Conservation (phyloP, 495 filamentous ascomycete genomes). For the Chaetomium fimeti region DNA sequence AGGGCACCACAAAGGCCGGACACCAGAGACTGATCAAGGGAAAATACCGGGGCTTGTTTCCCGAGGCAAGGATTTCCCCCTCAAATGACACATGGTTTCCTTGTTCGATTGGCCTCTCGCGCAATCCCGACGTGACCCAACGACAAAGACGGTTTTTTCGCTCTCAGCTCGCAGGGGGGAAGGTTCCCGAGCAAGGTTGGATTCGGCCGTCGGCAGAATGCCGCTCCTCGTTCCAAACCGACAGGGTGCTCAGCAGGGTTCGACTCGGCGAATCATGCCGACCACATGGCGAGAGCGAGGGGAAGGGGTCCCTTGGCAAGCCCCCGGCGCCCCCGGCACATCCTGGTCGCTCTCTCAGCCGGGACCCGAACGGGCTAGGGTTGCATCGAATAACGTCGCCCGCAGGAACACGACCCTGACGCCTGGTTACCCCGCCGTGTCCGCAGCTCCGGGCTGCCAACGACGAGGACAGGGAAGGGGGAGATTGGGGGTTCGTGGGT, state of each 20-base stretch:
- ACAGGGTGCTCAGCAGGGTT: neutral
- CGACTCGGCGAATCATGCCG: neutral
- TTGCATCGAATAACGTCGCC: neutral
- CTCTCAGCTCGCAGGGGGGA: too few relatives aligned
- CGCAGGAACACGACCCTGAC: neutral
- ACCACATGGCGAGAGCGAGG: neutral
- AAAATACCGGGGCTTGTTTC: neutral
- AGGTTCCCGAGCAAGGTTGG: too few relatives aligned
- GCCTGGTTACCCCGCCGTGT: neutral
- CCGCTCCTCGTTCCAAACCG: neutral
- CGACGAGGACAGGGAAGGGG: neutral
- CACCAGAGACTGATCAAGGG: neutral
- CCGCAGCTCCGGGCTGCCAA: neutral
- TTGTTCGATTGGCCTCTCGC: neutral
- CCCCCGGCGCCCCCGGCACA: neutral
- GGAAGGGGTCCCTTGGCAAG: neutral
- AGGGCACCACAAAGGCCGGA: neutral
- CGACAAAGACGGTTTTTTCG: neutral
- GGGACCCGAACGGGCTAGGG: slow-evolving; percentile 7
- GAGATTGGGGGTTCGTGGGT: neutral
- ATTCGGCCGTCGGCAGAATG: too few relatives aligned
- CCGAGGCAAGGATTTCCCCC: neutral
- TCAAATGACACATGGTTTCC: neutral
- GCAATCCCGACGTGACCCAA: neutral
- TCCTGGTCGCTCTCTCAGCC: neutral